A percentile compares a stretch with the other conserved stretches of the same genome.
Evolutionary conservation across 2,329 filamentous ascomycete genomes (phyloP).

Genomic region (Blumeria graminis): DNA sequence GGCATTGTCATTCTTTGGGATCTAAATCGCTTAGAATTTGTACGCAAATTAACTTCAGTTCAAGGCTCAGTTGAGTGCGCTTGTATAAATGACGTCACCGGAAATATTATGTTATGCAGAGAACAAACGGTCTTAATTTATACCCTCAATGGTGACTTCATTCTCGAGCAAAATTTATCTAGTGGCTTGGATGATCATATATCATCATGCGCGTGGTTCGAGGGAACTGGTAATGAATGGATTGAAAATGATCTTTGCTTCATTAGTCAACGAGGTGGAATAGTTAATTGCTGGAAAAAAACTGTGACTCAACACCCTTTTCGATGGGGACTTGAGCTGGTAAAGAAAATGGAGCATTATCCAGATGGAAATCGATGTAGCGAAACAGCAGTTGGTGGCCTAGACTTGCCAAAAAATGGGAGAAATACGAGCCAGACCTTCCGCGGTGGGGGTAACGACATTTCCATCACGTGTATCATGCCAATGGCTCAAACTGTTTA

Average conservation of each 20-base stretch:
- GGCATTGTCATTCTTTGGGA: slow-evolving; percentile 83
- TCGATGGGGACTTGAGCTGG: slow-evolving; percentile 39
- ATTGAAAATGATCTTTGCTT: slow-evolving; percentile 67
- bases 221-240: slow-evolving; percentile 83
- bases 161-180: slow-evolving; percentile 66
- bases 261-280: slow-evolving; percentile 62
- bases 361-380: slow-evolving; percentile 34
- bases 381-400: slow-evolving; percentile 8
- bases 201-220: slow-evolving; percentile 72
- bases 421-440: slow-evolving; percentile 4
- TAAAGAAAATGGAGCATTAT: slow-evolving; percentile 61
- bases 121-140: slow-evolving; percentile 54
- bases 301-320: slow-evolving; percentile 20
- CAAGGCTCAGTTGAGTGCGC: slow-evolving; percentile 42
- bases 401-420: slow-evolving; percentile 4
- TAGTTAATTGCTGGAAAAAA: slow-evolving; percentile 56
- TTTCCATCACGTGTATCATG: slow-evolving; percentile 64
- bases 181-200: slow-evolving; percentile 49
- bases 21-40: slow-evolving; percentile 69
- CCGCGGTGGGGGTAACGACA: slow-evolving; percentile 23
- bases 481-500: slow-evolving; percentile 69
- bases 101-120: slow-evolving; percentile 68
- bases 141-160: slow-evolving; percentile 63
- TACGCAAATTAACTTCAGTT: slow-evolving; percentile 42
- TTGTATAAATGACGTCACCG: slow-evolving; percentile 70